Base-by-base conservation (phyloP, 1,139 yeast genomes). In the Saccharomycopsis phalli region DNA sequence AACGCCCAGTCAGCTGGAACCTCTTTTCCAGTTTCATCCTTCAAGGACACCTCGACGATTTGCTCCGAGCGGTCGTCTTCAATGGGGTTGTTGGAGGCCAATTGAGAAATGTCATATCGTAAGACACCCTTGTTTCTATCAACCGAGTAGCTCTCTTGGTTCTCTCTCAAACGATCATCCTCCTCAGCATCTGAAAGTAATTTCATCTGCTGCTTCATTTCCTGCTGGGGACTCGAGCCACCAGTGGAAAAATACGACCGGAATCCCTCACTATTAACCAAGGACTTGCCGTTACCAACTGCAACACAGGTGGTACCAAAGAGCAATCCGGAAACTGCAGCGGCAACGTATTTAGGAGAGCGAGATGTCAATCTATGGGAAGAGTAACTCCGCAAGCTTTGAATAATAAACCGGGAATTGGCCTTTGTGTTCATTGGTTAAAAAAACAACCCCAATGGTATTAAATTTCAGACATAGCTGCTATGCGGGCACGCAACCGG, bases 21-120 rank as follows among this genome's bases (percentile, higher is more conserved):
- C 41, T 63, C 65, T 42, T 68, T 63, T 48, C 71, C 69, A 52
- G 71, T 71, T 39, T 51, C 50, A 51, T 73, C 75, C 45, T 70
- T 62, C 30, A 78, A 66, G 3, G 94, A 94, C 1, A 86, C 86
- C 47, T 84, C 87, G 10, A 88, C 80, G 33, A 87, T 76, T 50
- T 81, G 81, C 56, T 88, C 97, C 1, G 91, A 76, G 47, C 94
- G 73, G 54, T 84, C 95, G 57, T 91, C 98, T 59, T 91, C 99
- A 50, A 88, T 86, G 7, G 98, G 98, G 36, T 81, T 76, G 58
- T 91, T 93, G 32, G 94, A 81, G 6, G 97, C 82, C 45, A 91
- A 63, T 61, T 91, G 98, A 37, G 94, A 74, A 26, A 86, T 74
- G 56, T 93, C 98, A 54, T 87, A 88, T 42, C 98, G 68, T n/a